A percentile compares a stretch with the other conserved stretches of the same genome.
phyloP scores from a whole-genome alignment of 352 stramenopile genomes.

The Globisporangium paroecandrum region DNA sequence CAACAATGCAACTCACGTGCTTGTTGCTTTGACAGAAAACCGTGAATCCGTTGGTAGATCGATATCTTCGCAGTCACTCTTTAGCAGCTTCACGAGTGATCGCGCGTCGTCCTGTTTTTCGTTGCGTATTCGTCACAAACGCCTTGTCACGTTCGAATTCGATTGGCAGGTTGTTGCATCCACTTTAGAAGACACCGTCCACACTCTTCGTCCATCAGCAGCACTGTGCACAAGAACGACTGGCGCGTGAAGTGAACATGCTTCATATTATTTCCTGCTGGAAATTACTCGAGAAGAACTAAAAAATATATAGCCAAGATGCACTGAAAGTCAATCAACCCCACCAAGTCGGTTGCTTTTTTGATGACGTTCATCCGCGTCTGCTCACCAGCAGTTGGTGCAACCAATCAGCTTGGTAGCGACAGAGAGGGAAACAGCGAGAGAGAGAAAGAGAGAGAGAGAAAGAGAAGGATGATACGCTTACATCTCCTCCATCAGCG shows the following conservation, averaged over 20 bases:
- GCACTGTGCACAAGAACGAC: not conserved
- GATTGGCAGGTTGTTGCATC: not conserved
- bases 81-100: too few relatives aligned
- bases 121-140: too few relatives aligned
- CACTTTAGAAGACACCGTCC: not conserved
- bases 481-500: slow-evolving; percentile 13
- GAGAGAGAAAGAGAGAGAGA: not conserved
- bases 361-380: not conserved
- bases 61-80: too few relatives aligned
- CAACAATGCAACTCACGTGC: too few relatives aligned
- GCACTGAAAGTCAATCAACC: not conserved
- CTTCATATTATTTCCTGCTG: not conserved
- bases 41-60: too few relatives aligned
- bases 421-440: too few relatives aligned
- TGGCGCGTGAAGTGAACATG: not conserved
- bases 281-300: not conserved
- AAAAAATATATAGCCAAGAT: not conserved
- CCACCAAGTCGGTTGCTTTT: not conserved
- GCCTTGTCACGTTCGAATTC: too few relatives aligned
- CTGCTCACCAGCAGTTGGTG: not conserved
- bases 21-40: too few relatives aligned
- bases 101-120: too few relatives aligned
- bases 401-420: not conserved
- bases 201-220: not conserved
- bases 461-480: not conserved